phyloP scores from a whole-genome alignment of 768 basidiomycete genomes.

The Boletus tylopilopsis region DNA sequence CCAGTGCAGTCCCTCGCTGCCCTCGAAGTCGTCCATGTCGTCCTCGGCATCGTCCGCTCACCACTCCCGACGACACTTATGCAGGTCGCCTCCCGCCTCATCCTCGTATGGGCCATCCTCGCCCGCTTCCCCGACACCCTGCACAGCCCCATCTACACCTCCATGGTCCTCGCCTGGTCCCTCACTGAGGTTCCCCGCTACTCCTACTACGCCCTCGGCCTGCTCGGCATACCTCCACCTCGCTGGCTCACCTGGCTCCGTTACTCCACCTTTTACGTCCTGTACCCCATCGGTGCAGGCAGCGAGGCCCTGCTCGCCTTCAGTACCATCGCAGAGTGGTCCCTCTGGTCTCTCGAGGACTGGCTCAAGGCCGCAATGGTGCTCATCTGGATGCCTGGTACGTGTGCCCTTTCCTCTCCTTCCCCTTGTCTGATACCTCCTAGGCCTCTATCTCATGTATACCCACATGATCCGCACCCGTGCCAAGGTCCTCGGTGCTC shows the following conservation, averaged over 20 bases:
- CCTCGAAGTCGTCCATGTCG: conserved; percentile 80
- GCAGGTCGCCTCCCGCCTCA: conserved; percentile 79
- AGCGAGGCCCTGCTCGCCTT: conserved; percentile 87
- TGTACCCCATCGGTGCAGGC: conserved; percentile 91
- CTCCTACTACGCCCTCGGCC: conserved; percentile 71
- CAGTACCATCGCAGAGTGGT: conserved; percentile 63
- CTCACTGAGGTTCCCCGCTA: conserved; percentile 91
- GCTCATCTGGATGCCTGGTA: conserved; percentile 87
- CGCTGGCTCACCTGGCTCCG: conserved; percentile 69
- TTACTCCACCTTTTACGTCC: conserved; percentile 89
- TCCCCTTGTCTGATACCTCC: neutral
- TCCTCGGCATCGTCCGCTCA: conserved; percentile 75
- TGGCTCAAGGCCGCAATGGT: conserved; percentile 60
- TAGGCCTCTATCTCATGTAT: conserved; percentile 53
- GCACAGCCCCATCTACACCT: conserved; percentile 74
- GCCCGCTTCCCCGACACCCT: conserved; percentile 43
- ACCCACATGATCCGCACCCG: conserved; percentile 59
- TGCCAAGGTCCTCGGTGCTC: conserved; percentile 46
- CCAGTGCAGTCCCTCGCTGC: conserved; percentile 81
- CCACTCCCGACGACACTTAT: conserved; percentile 69
- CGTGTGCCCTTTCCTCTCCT: conserved; percentile 14
- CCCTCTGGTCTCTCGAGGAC: conserved; percentile 53
- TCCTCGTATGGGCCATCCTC: conserved; percentile 81
- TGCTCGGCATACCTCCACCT: conserved; percentile 51
- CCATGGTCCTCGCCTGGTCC: conserved; percentile 94